These are phyloP conservation scores for Xylaria sp. DNA, from an alignment of 2,329 filamentous ascomycete species.

Conservation along the genomic window DNA sequence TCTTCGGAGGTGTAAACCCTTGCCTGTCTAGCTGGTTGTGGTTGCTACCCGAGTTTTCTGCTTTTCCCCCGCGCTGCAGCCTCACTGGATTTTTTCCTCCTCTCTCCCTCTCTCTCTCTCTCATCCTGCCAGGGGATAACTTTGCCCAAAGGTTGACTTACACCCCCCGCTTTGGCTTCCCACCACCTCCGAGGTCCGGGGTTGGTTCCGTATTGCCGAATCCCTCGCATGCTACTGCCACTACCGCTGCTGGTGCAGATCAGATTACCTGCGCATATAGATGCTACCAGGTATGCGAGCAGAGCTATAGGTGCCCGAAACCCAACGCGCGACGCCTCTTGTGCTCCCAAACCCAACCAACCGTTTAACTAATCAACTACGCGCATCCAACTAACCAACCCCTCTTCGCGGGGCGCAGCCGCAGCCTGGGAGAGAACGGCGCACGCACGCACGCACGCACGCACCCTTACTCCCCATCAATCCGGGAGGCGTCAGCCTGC, in stretches of 20 bases:
- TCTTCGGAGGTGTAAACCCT: neutral
- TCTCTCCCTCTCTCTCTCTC: neutral
- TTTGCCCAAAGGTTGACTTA: neutral
- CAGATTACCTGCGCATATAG: neutral
- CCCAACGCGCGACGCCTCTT: conserved; percentile 1
- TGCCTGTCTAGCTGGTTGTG: too few species aligned
- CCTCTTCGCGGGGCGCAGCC: neutral
- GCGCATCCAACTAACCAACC: neutral
- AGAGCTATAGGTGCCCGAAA: neutral
- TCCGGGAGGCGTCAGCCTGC: conserved; percentile 21
- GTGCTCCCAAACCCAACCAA: neutral
- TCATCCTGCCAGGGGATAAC: neutral
- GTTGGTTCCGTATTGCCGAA: conserved; percentile 12
- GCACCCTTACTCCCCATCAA: neutral
- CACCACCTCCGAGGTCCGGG: conserved; percentile 6
- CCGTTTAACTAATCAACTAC: neutral
- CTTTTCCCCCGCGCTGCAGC: neutral
- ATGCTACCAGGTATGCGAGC: neutral
- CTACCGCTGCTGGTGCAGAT: conserved; percentile 3
- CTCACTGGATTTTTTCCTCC: neutral
- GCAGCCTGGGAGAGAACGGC: neutral
- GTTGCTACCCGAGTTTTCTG: neutral
- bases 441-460: too few species aligned
- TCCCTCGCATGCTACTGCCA: neutral
- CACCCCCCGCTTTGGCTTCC: conserved; percentile 8